Conservation (phyloP, 2,329 filamentous ascomycete genomes). For the Xylariaceae sp. region DNA sequence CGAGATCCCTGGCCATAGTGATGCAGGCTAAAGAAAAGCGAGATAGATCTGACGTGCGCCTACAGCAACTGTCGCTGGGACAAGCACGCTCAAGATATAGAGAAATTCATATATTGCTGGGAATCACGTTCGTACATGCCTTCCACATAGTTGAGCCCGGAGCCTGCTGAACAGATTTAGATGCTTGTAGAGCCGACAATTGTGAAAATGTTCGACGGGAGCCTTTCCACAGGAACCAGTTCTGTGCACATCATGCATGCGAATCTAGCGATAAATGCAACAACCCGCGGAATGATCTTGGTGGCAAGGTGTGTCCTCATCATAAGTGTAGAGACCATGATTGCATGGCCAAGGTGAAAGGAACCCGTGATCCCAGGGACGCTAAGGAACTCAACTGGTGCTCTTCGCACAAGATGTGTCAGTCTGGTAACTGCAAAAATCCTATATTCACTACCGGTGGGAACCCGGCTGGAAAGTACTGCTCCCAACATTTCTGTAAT, state of each 20-base stretch:
- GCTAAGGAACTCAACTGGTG: conserved; percentile 13
- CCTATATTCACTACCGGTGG: conserved; percentile 33
- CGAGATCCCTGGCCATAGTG: no score
- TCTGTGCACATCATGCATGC: neutral
- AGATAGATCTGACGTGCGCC: no score
- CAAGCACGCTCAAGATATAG: no score
- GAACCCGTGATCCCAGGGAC: conserved; percentile 1
- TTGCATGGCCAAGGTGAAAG: conserved; percentile 14
- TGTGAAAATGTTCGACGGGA: neutral
- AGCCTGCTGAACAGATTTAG: neutral
- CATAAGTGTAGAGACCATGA: conserved; percentile 19
- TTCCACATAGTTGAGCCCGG: neutral
- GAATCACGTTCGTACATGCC: neutral
- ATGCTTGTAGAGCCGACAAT: neutral
- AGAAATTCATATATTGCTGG: no score
- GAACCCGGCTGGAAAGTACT: conserved; percentile 18
- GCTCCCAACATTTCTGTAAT: conserved; percentile 22
- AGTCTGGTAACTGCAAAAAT: conserved; percentile 12
- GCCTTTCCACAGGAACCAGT: neutral
- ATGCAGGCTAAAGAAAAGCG: no score
- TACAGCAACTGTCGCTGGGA: no score
- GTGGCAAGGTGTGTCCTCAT: conserved; percentile 5
- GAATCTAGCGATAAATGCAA: neutral
- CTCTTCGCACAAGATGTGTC: conserved; percentile 19
- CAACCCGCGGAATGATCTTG: neutral